A percentile compares a stretch with the other conserved stretches of the same genome.
Conservation (phyloP, 2,329 filamentous ascomycete species). For the Ciborinia camelliae region DNA sequence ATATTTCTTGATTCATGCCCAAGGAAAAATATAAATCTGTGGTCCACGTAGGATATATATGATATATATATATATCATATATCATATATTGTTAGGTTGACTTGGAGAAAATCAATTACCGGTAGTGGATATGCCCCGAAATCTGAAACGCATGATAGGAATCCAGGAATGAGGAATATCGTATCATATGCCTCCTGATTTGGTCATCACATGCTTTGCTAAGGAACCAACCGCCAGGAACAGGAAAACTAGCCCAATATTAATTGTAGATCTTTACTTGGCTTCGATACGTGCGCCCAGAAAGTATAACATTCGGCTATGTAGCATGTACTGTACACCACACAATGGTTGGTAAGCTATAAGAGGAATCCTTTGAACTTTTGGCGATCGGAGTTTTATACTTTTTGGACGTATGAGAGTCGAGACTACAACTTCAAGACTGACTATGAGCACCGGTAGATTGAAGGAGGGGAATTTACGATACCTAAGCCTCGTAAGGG, state of each 20-base stretch:
- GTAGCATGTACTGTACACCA: too few relatives aligned
- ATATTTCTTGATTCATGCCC: neutral
- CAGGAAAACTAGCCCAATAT: neutral
- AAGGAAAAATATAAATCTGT: neutral
- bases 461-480: neutral
- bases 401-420: too few relatives aligned
- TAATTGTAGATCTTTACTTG: slow-evolving; percentile 16
- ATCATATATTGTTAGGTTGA: too few relatives aligned
- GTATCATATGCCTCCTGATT: slow-evolving; percentile 3
- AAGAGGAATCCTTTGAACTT: too few relatives aligned
- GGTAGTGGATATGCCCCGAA: neutral
- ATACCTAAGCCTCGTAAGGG: neutral
- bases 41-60: neutral
- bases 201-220: slow-evolving; percentile 8
- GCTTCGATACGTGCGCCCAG: too few relatives aligned
- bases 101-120: neutral
- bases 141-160: slow-evolving; percentile 7
- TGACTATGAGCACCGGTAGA: too few relatives aligned
- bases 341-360: too few relatives aligned
- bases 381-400: too few relatives aligned
- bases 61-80: too few relatives aligned
- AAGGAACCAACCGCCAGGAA: slow-evolving; percentile 11
- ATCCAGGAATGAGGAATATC: too few relatives aligned
- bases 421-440: too few relatives aligned
- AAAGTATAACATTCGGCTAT: too few relatives aligned